Evolutionary conservation across 1,284 basidiomycete genomes (phyloP).

Genomic region (Coniferiporia sulphurascens): DNA sequence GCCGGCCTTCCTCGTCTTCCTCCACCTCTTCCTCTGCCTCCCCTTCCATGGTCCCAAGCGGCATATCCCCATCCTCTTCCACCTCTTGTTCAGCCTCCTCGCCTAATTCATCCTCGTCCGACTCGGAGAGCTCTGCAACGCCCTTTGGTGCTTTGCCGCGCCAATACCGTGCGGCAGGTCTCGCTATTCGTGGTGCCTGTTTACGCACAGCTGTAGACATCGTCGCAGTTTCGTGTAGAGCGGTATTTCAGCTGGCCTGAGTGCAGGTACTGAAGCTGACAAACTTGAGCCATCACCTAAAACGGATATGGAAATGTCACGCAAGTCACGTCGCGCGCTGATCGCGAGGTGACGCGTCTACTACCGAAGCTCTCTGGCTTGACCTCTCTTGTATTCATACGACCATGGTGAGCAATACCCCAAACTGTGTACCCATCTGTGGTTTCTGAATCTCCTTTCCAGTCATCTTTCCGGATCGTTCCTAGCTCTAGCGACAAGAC

Average conservation of each 20-base stretch:
- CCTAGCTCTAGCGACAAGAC: constrained; percentile 51
- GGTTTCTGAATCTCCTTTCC: background rate
- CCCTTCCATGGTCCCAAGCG: constrained; percentile 41
- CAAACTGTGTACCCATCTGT: background rate
- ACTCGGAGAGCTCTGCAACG: constrained; percentile 52
- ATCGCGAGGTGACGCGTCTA: background rate
- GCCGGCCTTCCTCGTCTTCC: constrained; percentile 43
- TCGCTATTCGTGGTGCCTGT: constrained; percentile 62
- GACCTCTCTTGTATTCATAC: background rate
- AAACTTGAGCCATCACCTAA: background rate
- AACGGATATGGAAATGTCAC: background rate
- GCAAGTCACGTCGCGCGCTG: background rate
- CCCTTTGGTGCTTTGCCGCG: constrained; percentile 82
- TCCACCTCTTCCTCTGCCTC: constrained; percentile 37
- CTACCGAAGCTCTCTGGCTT: too few relatives aligned
- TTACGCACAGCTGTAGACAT: constrained; percentile 39
- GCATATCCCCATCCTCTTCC: constrained; percentile 54
- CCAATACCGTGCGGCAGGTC: constrained; percentile 76
- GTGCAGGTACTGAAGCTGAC: too few relatives aligned
- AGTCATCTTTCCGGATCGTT: constrained; percentile 55
- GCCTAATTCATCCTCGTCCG: constrained; percentile 45
- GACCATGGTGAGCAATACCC: background rate
- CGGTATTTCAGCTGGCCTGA: too few relatives aligned
- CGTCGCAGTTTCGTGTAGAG: background rate
- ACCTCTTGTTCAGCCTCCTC: constrained; percentile 32